phyloP scores from a whole-genome alignment of 148 eudicot genomes.

The Euryodendron excelsum region DNA sequence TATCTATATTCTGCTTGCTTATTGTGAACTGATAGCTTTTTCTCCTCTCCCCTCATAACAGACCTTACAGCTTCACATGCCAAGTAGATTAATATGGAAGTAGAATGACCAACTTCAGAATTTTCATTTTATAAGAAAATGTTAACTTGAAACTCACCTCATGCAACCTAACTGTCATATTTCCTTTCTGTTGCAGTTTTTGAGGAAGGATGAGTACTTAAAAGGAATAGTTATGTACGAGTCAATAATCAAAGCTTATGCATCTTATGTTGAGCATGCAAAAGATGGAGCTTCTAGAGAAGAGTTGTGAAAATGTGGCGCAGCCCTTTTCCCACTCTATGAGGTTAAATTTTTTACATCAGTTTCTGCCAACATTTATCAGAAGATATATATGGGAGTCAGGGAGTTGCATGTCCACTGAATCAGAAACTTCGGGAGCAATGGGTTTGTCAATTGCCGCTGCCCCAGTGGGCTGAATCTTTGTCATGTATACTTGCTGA shows the following conservation, averaged over 20 bases:
- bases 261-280: conserved; percentile 43
- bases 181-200: conserved; percentile 45
- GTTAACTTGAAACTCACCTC: too few species aligned
- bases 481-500: background rate
- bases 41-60: background rate
- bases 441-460: background rate
- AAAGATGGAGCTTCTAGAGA: conserved; percentile 43
- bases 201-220: conserved; percentile 62
- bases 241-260: conserved; percentile 63
- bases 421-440: conserved; percentile 5
- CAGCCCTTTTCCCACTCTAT: background rate
- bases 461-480: background rate
- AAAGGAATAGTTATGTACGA: conserved; percentile 64
- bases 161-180: conserved; percentile 6
- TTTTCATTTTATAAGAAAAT: too few species aligned
- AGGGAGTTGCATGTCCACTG: background rate
- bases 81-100: too few species aligned
- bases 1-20: background rate
- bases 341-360: background rate
- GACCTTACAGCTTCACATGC: too few species aligned
- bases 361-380: background rate
- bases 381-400: too few species aligned
- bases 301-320: conserved; percentile 44
- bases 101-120: too few species aligned
- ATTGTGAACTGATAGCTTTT: background rate